phyloP scores from a whole-genome alignment of 441 rosid genomes.

The Euphorbia schlechtendalii region DNA sequence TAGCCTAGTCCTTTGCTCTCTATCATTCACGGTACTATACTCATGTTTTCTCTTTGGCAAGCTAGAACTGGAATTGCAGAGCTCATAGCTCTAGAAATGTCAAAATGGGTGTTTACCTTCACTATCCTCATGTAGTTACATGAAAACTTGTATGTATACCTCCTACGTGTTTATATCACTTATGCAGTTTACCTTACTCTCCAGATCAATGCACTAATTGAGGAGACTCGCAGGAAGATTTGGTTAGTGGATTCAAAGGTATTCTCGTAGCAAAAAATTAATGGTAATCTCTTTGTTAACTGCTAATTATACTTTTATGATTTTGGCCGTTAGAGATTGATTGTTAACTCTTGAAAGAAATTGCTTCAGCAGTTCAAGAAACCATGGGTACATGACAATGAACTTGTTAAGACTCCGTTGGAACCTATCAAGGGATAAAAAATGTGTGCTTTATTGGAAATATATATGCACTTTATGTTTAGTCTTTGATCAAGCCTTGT shows the following conservation, averaged over 20 bases:
- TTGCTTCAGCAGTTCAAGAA: constrained; percentile 84
- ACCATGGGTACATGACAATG: constrained; percentile 86
- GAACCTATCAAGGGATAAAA: constrained; percentile 60
- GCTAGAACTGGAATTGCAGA: constrained; percentile 95
- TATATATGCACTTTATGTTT: too few species aligned
- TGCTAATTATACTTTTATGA: not conserved
- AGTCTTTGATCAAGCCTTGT: too few species aligned
- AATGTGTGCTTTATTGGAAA: not conserved
- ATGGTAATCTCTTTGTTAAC: not conserved
- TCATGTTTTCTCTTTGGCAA: constrained; percentile 31
- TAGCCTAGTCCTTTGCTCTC: not conserved
- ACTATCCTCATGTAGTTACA: not conserved
- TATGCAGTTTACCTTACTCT: too few species aligned
- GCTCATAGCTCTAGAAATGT: constrained; percentile 77
- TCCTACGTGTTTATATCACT: too few species aligned
- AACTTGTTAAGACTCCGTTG: constrained; percentile 50
- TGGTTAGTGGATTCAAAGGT: constrained; percentile 95
- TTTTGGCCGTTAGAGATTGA: constrained; percentile 49
- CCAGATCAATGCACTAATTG: constrained; percentile 22
- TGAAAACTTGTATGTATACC: too few species aligned
- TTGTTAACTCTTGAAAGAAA: constrained; percentile 65
- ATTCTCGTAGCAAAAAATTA: constrained; percentile 8
- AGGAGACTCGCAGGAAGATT: constrained; percentile 73
- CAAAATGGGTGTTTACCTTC: constrained; percentile 49
- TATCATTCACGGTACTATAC: not conserved